Conservation (phyloP, 2,329 filamentous ascomycete genomes). For the Colletotrichum sp. region DNA sequence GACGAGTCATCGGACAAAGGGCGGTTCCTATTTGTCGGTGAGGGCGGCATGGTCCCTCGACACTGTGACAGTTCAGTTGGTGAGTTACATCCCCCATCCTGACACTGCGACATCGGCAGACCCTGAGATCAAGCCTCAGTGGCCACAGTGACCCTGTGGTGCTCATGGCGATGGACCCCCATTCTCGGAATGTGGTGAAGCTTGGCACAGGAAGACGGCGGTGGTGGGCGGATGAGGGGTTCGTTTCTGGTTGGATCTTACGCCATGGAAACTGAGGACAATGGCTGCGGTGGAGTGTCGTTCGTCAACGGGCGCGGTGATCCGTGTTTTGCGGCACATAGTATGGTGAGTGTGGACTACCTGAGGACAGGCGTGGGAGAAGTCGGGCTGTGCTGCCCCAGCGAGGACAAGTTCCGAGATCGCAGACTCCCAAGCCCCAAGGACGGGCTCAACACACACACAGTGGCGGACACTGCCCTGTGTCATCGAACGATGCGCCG, state of each 20-base stretch:
- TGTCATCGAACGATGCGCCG: constrained; percentile 10
- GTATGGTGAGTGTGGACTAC: neutral
- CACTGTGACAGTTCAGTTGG: neutral
- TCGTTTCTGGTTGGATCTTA: constrained; percentile 6
- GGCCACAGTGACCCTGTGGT: neutral
- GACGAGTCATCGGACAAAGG: constrained; percentile 13
- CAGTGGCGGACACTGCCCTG: neutral
- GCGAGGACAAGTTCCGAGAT: constrained; percentile 10
- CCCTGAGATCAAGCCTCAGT: neutral
- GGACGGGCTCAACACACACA: neutral
- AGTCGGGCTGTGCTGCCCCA: constrained; percentile 7
- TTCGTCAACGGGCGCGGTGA: constrained; percentile 2
- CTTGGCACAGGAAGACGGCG: neutral
- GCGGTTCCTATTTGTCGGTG: neutral
- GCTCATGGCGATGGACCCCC: neutral
- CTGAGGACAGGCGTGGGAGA: neutral
- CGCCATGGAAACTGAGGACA: neutral
- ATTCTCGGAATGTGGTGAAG: neutral
- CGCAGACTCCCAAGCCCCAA: neutral
- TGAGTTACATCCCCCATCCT: neutral
- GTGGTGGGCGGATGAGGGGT: neutral
- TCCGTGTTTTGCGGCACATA: neutral
- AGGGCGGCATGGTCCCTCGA: neutral
- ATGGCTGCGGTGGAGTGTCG: neutral
- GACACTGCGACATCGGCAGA: constrained; percentile 12